Evolutionary conservation across 2,329 filamentous ascomycete species (phyloP).

Genomic region (Trichoderma koningiopsis): DNA sequence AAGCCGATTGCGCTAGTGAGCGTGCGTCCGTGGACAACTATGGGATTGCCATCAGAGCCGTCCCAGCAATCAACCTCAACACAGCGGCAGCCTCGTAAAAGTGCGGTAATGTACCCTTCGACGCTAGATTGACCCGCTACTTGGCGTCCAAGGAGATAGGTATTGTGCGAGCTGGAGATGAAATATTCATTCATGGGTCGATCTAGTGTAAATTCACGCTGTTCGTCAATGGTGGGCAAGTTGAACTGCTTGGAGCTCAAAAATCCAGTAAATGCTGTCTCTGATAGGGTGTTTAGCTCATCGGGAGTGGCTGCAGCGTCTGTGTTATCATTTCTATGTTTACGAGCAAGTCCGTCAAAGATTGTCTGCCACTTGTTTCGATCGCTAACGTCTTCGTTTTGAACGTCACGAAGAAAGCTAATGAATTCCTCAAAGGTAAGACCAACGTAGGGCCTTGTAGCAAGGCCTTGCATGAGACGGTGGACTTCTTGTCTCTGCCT

Average conservation of each 20-base stretch:
- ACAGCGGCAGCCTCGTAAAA: constrained; percentile 88
- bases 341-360: constrained; percentile 70
- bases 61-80: constrained; percentile 99
- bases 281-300: constrained; percentile 64
- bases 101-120: constrained; percentile 88
- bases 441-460: constrained; percentile 60
- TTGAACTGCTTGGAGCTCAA: constrained; percentile 73
- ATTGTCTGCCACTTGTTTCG: constrained; percentile 67
- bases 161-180: constrained; percentile 98
- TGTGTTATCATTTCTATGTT: constrained; percentile 53
- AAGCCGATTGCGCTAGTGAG: constrained; percentile 89
- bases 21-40: constrained; percentile 88
- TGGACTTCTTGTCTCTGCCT: constrained; percentile 83
- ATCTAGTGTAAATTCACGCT: constrained; percentile 67
- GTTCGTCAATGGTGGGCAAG: constrained; percentile 62
- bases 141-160: constrained; percentile 89
- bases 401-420: constrained; percentile 70
- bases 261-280: constrained; percentile 76
- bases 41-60: constrained; percentile 80
- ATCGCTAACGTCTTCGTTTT: constrained; percentile 76
- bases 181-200: constrained; percentile 94
- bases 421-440: constrained; percentile 76
- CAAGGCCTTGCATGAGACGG: constrained; percentile 67
- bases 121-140: constrained; percentile 88
- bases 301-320: constrained; percentile 48